Evolutionary conservation across 352 stramenopile species (phyloP).

Genomic region (Phytophthora capsici): DNA sequence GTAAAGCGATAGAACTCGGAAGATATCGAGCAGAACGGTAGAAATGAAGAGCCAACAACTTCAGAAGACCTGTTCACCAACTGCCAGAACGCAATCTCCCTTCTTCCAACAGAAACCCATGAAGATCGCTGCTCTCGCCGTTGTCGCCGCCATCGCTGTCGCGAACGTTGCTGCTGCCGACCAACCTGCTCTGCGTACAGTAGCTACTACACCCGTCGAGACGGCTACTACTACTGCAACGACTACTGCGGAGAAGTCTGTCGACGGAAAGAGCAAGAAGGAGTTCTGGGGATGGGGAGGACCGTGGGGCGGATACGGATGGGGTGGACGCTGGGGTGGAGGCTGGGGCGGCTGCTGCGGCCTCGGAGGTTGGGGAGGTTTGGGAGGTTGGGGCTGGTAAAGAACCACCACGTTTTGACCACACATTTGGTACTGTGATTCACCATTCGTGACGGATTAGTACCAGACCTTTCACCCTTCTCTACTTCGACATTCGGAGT

Average conservation of each 20-base stretch:
- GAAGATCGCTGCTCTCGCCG: neutral
- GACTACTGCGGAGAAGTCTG: neutral
- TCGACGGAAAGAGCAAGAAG: neutral
- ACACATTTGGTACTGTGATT: neutral
- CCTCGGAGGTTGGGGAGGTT: neutral
- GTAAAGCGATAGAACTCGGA: no score
- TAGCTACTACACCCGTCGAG: no score
- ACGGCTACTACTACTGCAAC: no score
- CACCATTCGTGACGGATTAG: no score
- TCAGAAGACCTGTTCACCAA: no score
- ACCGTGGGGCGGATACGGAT: no score
- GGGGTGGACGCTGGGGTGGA: neutral
- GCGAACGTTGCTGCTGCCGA: neutral
- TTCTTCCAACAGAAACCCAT: no score
- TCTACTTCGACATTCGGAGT: no score
- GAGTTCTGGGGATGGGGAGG: no score
- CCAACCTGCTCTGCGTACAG: neutral
- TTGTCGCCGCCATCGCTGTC: neutral
- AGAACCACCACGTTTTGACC: neutral
- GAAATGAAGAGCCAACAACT: no score
- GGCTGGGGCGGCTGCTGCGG: neutral
- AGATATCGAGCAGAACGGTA: no score
- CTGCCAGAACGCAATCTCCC: constrained; percentile 18
- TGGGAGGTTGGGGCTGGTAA: neutral
- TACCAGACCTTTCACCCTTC: no score